Conservation (phyloP, 1,284 basidiomycete species). For the Ceratobasidium sp. region DNA sequence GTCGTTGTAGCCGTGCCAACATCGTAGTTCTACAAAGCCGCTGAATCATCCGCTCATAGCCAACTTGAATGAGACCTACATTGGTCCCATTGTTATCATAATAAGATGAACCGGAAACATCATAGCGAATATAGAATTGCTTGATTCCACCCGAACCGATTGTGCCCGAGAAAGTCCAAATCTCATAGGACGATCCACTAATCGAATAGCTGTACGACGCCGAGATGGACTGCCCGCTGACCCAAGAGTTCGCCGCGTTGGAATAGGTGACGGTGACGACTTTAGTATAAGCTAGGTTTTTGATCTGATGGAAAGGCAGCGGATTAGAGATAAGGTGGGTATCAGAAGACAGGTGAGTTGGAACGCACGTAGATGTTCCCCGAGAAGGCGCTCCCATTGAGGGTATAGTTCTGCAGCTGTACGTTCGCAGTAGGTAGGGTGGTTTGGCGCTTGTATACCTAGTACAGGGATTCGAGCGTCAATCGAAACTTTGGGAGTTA, state of each 20-base stretch:
- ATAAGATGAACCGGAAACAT: constrained; percentile 34
- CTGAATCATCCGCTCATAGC: not conserved
- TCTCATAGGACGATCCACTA: constrained; percentile 38
- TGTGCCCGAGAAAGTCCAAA: constrained; percentile 39
- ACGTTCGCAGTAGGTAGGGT: constrained; percentile 34
- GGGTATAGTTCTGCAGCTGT: constrained; percentile 36
- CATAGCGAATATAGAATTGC: constrained; percentile 42
- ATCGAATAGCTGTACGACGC: constrained; percentile 34
- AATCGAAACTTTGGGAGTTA: not conserved
- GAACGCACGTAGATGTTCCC: constrained; percentile 37
- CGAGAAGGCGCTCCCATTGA: constrained; percentile 33
- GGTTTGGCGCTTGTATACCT: constrained; percentile 36
- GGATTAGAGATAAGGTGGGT: not conserved
- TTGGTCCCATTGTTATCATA: constrained; percentile 41
- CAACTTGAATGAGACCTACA: not conserved
- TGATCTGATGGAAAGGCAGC: constrained; percentile 15
- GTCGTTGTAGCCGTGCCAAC: constrained; percentile 28
- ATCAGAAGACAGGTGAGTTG: not conserved
- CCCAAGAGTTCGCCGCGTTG: constrained; percentile 42
- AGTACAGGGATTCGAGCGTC: not conserved
- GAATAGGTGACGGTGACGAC: constrained; percentile 42
- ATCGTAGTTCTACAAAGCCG: constrained; percentile 31
- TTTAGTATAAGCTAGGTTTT: constrained; percentile 33
- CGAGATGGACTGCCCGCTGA: constrained; percentile 42
- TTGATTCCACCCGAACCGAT: constrained; percentile 43